Conservation (phyloP, 345 rosid genomes). For the Citrus reticulata region DNA sequence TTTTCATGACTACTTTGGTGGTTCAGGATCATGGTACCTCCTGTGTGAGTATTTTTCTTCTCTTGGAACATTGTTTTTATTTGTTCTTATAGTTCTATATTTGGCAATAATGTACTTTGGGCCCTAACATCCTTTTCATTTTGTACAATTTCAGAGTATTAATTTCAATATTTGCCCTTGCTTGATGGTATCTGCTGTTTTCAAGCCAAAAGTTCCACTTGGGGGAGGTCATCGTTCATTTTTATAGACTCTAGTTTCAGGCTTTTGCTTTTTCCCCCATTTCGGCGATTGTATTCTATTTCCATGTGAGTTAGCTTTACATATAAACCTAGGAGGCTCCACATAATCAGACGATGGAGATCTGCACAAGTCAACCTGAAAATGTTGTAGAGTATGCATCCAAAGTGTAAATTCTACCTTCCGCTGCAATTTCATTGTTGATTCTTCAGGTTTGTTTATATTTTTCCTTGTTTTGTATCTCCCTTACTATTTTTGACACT, state of each 20-base stretch:
- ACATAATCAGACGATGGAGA: neutral
- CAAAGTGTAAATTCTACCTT: neutral
- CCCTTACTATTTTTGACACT: neutral
- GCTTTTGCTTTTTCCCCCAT: slow-evolving; percentile 1
- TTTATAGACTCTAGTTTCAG: slow-evolving; percentile 25
- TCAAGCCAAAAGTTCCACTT: slow-evolving; percentile 78
- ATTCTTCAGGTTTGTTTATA: neutral
- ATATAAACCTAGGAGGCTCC: neutral
- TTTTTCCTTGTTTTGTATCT: neutral
- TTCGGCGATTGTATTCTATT: neutral
- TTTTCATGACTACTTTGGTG: neutral
- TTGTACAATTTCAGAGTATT: slow-evolving; percentile 50
- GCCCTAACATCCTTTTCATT: neutral
- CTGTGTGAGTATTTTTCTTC: neutral
- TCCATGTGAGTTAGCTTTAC: neutral
- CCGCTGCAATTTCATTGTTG: neutral
- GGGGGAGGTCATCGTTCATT: slow-evolving; percentile 79
- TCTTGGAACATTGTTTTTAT: neutral
- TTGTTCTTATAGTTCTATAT: neutral
- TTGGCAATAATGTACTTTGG: neutral
- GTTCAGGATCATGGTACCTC: neutral
- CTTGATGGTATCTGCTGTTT: slow-evolving; percentile 43
- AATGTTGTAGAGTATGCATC: neutral
- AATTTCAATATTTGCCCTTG: slow-evolving; percentile 69
- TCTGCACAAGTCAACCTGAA: neutral